A percentile compares a stretch with the other conserved stretches of the same genome.
These are phyloP conservation scores for Sanguinoderma infundibulare DNA, from an alignment of 1,284 basidiomycete species.

Conservation along the genomic window DNA sequence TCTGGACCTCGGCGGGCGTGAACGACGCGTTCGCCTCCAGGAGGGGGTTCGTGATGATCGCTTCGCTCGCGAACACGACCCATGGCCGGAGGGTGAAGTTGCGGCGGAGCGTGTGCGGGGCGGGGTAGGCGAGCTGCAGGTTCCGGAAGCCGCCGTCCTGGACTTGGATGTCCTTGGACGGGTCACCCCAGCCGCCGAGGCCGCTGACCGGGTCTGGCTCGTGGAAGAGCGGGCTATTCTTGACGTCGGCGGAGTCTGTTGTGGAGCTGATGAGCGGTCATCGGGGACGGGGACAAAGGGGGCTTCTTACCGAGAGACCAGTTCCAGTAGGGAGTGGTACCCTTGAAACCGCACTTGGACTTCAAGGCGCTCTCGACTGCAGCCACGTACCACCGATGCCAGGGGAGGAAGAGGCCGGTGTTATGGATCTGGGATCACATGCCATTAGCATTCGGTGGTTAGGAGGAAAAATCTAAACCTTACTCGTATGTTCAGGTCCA, in stretches of 20 bases:
- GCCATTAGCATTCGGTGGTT: neutral
- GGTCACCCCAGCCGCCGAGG: slow-evolving; percentile 44
- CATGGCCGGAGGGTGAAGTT: slow-evolving; percentile 42
- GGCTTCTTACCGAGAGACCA: slow-evolving; percentile 39
- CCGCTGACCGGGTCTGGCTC: slow-evolving; percentile 36
- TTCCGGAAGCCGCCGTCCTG: slow-evolving; percentile 39
- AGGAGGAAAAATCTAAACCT: neutral
- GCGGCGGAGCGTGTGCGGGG: slow-evolving; percentile 39
- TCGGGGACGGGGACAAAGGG: neutral
- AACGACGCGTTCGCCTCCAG: slow-evolving; percentile 37
- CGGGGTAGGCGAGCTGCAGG: slow-evolving; percentile 38
- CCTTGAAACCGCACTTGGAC: slow-evolving; percentile 39
- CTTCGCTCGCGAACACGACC: slow-evolving; percentile 18
- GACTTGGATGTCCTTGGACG: slow-evolving; percentile 35
- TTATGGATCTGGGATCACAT: slow-evolving; percentile 37
- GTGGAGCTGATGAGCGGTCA: neutral
- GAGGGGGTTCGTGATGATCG: slow-evolving; percentile 28
- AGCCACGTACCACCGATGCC: slow-evolving; percentile 43
- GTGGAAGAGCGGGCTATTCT: slow-evolving; percentile 35
- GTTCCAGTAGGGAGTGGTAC: slow-evolving; percentile 44
- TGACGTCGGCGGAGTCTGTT: slow-evolving; percentile 38
- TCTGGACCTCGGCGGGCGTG: slow-evolving; percentile 31
- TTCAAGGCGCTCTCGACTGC: slow-evolving; percentile 38
- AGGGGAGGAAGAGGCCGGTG: slow-evolving; percentile 43
- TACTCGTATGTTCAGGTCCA: slow-evolving; percentile 38